Conservation (phyloP, 2,329 filamentous ascomycete species). For the Aspergillus neotritici region DNA sequence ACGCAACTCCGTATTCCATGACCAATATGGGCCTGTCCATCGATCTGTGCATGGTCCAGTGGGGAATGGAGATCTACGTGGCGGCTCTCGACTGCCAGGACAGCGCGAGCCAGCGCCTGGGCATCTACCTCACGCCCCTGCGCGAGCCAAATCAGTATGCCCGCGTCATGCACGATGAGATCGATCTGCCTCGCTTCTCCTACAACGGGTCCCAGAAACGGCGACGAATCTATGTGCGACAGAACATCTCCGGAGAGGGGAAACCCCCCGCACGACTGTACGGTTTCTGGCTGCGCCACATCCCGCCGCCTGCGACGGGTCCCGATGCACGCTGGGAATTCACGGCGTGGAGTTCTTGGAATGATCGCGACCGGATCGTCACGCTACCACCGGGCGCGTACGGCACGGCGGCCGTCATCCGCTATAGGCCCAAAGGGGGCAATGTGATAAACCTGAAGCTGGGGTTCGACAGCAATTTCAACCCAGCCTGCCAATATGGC, state of each 20-base stretch:
- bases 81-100: constrained; percentile 14
- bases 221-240: background rate
- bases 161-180: background rate
- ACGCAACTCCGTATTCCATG: constrained; percentile 7
- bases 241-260: background rate
- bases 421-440: background rate
- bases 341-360: background rate
- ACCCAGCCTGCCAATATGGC: background rate
- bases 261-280: background rate
- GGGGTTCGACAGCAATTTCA: background rate
- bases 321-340: background rate
- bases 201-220: background rate
- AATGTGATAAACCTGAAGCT: background rate
- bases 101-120: background rate
- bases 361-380: background rate
- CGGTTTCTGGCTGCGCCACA: background rate
- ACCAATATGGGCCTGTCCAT: constrained; percentile 17
- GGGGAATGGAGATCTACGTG: constrained; percentile 17
- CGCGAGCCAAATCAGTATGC: background rate
- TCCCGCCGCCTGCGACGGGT: background rate
- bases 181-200: background rate
- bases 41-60: constrained; percentile 11
- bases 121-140: background rate
- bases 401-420: background rate
- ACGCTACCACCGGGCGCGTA: background rate